These are phyloP conservation scores for Boeremia lycopersici DNA, from an alignment of 2,329 filamentous ascomycete species.

Conservation along the genomic window DNA sequence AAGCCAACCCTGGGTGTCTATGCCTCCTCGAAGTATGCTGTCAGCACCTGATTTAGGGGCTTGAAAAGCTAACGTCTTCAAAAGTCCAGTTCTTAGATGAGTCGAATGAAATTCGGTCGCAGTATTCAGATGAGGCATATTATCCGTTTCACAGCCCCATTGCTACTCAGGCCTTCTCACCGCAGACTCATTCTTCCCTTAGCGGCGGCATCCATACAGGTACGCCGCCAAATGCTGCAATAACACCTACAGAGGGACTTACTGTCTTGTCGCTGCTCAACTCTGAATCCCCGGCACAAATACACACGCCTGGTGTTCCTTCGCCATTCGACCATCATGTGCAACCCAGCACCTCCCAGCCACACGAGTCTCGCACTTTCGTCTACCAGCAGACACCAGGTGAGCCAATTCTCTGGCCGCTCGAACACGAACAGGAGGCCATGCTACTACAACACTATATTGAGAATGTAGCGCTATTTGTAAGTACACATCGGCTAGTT, in stretches of 20 bases:
- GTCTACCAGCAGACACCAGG: constrained; percentile 39
- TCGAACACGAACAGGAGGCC: constrained; percentile 46
- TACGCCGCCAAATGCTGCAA: constrained; percentile 25
- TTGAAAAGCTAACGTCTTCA: constrained; percentile 16
- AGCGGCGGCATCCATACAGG: constrained; percentile 19
- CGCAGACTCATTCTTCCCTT: constrained; percentile 19
- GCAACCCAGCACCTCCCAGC: constrained; percentile 13
- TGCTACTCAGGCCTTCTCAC: constrained; percentile 14
- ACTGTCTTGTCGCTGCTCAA: constrained; percentile 44
- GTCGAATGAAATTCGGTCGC: constrained; percentile 40
- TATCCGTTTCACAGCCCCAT: constrained; percentile 23
- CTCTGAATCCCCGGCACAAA: constrained; percentile 36
- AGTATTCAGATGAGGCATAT: constrained; percentile 33
- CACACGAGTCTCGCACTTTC: constrained; percentile 25
- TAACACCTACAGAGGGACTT: constrained; percentile 38
- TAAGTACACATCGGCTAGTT: constrained; percentile 19
- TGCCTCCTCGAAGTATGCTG: constrained; percentile 41
- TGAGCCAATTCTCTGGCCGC: constrained; percentile 42
- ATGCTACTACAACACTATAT: constrained; percentile 47
- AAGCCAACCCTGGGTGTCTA: constrained; percentile 43
- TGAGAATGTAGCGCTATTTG: constrained; percentile 45
- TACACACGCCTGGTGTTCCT: constrained; percentile 20
- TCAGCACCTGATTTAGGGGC: background rate
- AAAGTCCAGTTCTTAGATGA: constrained; percentile 47
- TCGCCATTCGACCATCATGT: constrained; percentile 23